Evolutionary conservation across 2,329 filamentous ascomycete species (phyloP), one percentile per base, ranked within the genome.

Genomic region (Sphaerulina vaccinii): DNA sequence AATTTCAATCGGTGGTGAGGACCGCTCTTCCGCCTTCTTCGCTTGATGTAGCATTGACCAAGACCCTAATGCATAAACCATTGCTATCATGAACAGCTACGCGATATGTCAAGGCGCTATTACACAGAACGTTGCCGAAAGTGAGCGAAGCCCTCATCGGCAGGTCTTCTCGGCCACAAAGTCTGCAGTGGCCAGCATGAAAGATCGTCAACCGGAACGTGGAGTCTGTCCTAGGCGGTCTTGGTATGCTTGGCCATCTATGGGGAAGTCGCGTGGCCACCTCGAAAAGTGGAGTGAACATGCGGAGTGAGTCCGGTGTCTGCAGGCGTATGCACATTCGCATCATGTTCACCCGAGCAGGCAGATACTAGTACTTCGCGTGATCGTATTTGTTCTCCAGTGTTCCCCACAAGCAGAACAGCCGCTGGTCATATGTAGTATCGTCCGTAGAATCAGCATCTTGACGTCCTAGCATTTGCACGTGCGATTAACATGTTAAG

Each of bases 241-340:
- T 53, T 53, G 51, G 51, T 40, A 35, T 36, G n/a, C 51, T 53
- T 53, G 51, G 51, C 51, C n/a, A n/a, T n/a, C n/a, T n/a, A n/a
- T n/a, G n/a, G n/a, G n/a, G n/a, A n/a, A 15, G 44, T 44, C 33
- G 32, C 45, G 27, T 40, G 37, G 43, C 27, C 38, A 37, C 35
- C 43, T 18, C 43, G 44, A 35, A 37, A 36, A 35, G 15, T 37
- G 44, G 22, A 49, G 33, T 42, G 33, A 19, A 38, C 29, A 39
- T 48, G 44, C 44, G 44, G 45, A 49, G 38, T n/a, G 33, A 24
- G 27, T 19, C 32, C 45, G 51, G 51, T 35, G 35, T 49, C 40
- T 49, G 51, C 38, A 53, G 51, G 51, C 23, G 9, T 43, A 32
- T 48, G 38, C 39, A 42, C 13, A 29, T 42, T 49, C 46, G 46